Base-by-base conservation (phyloP, 208 protist genomes). In the Leishmania tropica region DNA sequence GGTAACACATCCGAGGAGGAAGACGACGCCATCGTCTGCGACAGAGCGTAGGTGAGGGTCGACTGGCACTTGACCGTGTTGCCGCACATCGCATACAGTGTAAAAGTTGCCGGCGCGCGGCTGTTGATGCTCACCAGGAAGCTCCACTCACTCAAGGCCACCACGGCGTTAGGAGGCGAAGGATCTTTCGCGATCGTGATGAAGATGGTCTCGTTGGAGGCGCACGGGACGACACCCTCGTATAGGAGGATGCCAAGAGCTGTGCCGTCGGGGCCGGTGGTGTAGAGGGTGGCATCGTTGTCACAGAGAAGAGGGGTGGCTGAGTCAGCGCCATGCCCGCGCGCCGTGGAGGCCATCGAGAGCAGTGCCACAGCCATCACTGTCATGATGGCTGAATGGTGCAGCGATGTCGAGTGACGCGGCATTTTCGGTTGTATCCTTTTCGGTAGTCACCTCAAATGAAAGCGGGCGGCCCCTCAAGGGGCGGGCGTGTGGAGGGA, bases 81-180 rank as follows among this genome's bases (percentile, higher is more conserved):
- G 42, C 79, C 83, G 60, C 88, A 94, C 48, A 85, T 76, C 11
- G 89, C 92, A 47, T 87, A 80, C 3, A 91, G 58, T 31, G 85
- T 88, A 70, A 95, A 88, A 31, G 76, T 81, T 21, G 56, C 60
- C 53, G 48, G 67, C 19, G 28, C 81, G 45, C 77, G 19, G 82
- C 76, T 11, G 73, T 84, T 83, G 0, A 86, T 73, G 28, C 76
- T 75, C 48, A 85, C 72, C 37, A 86, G 31, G 83, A 89, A 95
- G 10, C 42, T 80, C 92, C 92, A 95, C 11, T 80, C 85, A 28
- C 58, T 78, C 35, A 81, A 81, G 6, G 86, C 54, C 19, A 92
- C 47, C 37, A 87, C 80, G 24, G 80, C 65, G 77, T 80, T 75
- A 1, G 84, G 84, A 3, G 62, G 15, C 0, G 53, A n/a, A 31